Base-by-base conservation (phyloP, 805 yeast species). In the Candida nanaspora region DNA sequence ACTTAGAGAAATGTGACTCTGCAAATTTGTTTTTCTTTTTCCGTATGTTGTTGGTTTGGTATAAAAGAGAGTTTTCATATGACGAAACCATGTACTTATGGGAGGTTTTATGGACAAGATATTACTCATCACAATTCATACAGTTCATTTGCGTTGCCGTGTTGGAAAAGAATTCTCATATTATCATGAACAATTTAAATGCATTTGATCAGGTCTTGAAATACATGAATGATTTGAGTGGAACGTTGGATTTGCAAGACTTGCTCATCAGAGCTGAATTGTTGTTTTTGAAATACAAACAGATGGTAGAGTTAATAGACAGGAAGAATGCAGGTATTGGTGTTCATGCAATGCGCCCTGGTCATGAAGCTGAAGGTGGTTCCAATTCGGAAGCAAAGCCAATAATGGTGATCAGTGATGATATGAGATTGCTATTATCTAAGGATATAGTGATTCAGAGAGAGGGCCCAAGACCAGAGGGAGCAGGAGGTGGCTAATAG, bases 1-100 rank as follows among this genome's bases (percentile, higher is more conserved):
- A 93, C 59, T 67, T 93, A 46, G 89, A 78, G 40, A 79, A 81
- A 56, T 87, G 96, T 53, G 96, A 89, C 49, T 82, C 96, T 3
- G 84, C 81, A 25, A 89, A 93, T 56, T 70, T 93, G 46, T 93
- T 93, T 57, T 93, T 93, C 69, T 88, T 89, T 52, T 93, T 93
- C 68, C 69, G 98, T 45, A 91, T 93, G 98, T 65, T 93, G 14
- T 67, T 93, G 31, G 97, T 93, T 2, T 89, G 96, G 96, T 93
- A 76, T 58, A 93, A 93, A 59, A 76, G 98, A 38, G 98, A 93
- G 55, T 82, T 93, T 47, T 74, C 72, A 22, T 85, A 91, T 74
- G 76, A 75, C 37, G 86, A 86, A 41, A 84, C 86, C 1, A 64
- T 84, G 55, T 67, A 74, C 23, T 68, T 91, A n/a, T 91, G 98